Evolutionary conservation across 257 asterid genomes (phyloP).

Genomic region (Nicotiana benthamiana): DNA sequence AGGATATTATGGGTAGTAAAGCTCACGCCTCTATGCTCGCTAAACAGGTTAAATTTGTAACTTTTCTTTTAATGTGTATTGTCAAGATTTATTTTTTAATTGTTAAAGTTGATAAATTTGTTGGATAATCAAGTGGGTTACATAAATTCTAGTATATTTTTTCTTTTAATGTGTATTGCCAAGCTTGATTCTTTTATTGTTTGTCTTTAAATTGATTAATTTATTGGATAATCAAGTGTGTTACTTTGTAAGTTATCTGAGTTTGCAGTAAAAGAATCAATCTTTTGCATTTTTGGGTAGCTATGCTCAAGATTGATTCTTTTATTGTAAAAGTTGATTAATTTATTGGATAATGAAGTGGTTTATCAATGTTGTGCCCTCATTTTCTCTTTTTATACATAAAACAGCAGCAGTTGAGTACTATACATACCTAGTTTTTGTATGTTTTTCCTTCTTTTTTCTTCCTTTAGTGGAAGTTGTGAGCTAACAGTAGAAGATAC

Average conservation of each 20-base stretch:
- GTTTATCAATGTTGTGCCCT: too few species aligned
- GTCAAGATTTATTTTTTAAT: neutral
- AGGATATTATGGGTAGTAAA: conserved; percentile 90
- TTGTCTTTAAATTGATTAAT: neutral
- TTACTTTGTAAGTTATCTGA: too few species aligned
- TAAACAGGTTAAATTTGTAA: conserved; percentile 34
- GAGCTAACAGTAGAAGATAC: too few species aligned
- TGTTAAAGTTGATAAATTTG: neutral
- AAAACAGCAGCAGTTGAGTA: too few species aligned
- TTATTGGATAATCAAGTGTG: neutral
- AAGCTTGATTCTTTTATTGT: neutral
- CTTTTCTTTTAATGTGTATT: neutral
- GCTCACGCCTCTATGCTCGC: conserved; percentile 99
- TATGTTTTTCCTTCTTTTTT: too few species aligned
- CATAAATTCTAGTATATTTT: too few species aligned
- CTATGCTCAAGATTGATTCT: neutral
- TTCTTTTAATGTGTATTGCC: neutral
- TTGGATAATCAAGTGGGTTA: too few species aligned
- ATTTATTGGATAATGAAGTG: neutral
- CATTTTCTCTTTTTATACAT: too few species aligned
- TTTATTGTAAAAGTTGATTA: neutral
- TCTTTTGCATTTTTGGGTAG: neutral
- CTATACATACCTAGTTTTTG: too few species aligned
- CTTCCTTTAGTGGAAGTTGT: too few species aligned
- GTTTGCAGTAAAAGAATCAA: too few species aligned